Evolutionary conservation across 1,284 basidiomycete genomes (phyloP).

Genomic region (Cutaneotrichosporon daszewskae): DNA sequence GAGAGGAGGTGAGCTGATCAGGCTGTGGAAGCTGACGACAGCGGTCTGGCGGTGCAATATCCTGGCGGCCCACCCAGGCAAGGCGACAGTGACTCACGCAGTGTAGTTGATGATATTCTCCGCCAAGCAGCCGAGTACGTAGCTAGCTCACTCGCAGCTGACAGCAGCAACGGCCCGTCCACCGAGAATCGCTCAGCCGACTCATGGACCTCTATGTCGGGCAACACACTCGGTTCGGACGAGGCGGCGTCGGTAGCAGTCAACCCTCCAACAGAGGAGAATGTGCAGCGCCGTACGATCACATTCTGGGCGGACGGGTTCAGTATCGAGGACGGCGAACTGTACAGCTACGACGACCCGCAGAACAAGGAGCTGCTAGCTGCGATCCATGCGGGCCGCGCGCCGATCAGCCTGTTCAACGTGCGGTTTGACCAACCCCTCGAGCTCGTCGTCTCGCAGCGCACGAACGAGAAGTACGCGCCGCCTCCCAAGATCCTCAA

Average conservation of each 20-base stretch:
- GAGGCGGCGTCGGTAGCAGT: conserved; percentile 66
- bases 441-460: conserved; percentile 72
- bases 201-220: conserved; percentile 57
- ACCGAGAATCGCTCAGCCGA: conserved; percentile 45
- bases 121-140: conserved; percentile 73
- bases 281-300: conserved; percentile 65
- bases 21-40: conserved; percentile 37
- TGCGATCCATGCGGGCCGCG: conserved; percentile 75
- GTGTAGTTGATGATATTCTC: conserved; percentile 74
- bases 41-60: conserved; percentile 85
- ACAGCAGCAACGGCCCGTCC: conserved; percentile 44
- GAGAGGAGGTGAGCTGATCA: conserved; percentile 50
- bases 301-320: conserved; percentile 96
- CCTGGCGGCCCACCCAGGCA: conserved; percentile 49
- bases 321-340: conserved; percentile 81
- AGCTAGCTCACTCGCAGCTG: not conserved
- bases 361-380: conserved; percentile 66
- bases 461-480: conserved; percentile 68
- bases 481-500: conserved; percentile 49
- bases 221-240: conserved; percentile 80
- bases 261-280: conserved; percentile 43
- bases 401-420: conserved; percentile 72
- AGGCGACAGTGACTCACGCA: conserved; percentile 29
- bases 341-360: conserved; percentile 81
- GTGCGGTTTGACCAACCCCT: conserved; percentile 76